Conservation (phyloP, 2,329 filamentous ascomycete genomes). For the Capronia epimyces region DNA sequence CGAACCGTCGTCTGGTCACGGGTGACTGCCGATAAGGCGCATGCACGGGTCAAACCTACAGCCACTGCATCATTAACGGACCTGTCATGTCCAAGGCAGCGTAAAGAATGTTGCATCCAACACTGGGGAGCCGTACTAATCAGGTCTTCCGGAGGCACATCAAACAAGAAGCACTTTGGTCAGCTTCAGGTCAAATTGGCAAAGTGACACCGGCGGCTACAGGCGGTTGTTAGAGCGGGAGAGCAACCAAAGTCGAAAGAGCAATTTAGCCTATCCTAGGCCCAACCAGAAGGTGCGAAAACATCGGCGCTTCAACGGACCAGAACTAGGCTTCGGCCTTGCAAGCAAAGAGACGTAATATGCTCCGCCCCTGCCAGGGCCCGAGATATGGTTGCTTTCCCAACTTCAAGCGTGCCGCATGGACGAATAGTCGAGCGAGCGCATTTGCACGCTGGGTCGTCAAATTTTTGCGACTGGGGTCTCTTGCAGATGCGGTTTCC, state of each 20-base stretch:
- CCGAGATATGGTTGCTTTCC: constrained; percentile 4
- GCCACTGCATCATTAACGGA: too few species aligned
- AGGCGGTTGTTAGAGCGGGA: constrained; percentile 2
- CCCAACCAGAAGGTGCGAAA: constrained; percentile 11
- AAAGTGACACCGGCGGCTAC: constrained; percentile 14
- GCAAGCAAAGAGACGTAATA: neutral
- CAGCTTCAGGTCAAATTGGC: constrained; percentile 15
- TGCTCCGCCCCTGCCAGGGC: constrained; percentile 11
- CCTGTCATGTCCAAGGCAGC: too few species aligned
- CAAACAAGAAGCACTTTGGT: constrained; percentile 4
- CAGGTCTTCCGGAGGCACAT: too few species aligned
- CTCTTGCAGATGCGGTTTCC: constrained; percentile 17
- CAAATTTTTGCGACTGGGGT: constrained; percentile 5
- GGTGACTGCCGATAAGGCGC: neutral
- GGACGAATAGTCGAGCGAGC: constrained; percentile 12
- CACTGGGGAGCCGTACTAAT: too few species aligned
- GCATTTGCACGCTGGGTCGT: constrained; percentile 10
- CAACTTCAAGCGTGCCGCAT: neutral
- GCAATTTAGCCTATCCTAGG: constrained; percentile 4
- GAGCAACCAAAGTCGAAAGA: neutral
- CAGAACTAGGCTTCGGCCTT: neutral
- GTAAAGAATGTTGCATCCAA: too few species aligned
- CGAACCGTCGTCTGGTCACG: neutral
- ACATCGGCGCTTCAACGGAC: constrained; percentile 5
- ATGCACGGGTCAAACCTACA: too few species aligned